These are phyloP conservation scores for Geotrichum citri-aurantii DNA, from an alignment of 1,139 yeast genomes.

Conservation along the genomic window DNA sequence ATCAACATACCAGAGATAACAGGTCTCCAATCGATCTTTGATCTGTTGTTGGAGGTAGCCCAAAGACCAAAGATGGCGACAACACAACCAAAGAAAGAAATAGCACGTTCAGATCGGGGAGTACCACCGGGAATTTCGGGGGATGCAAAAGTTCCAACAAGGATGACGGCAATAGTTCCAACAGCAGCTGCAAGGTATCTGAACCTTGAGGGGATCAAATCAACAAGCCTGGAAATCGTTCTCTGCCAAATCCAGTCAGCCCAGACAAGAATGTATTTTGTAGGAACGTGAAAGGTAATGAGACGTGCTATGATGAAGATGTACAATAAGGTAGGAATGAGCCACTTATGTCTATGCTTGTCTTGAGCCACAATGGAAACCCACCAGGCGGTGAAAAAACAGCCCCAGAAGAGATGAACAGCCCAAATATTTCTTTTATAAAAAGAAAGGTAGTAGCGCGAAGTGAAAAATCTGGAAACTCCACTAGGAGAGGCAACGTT, in stretches of 20 bases:
- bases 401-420: conserved; percentile 30
- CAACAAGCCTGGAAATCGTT: conserved; percentile 38
- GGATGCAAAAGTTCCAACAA: conserved; percentile 50
- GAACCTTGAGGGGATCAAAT: conserved; percentile 39
- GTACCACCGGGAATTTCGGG: conserved; percentile 14
- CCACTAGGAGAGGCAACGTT: not conserved
- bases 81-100: conserved; percentile 53
- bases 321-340: conserved; percentile 58
- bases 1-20: conserved; percentile 58
- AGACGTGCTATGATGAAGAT: conserved; percentile 50
- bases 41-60: conserved; percentile 45
- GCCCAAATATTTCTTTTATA: conserved; percentile 28
- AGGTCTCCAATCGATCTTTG: conserved; percentile 52
- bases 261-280: conserved; percentile 34
- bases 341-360: conserved; percentile 52
- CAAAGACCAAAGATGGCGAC: conserved; percentile 47
- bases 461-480: not conserved
- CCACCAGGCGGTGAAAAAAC: conserved; percentile 65
- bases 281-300: conserved; percentile 49
- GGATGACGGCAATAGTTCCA: conserved; percentile 42
- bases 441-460: conserved; percentile 37
- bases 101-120: conserved; percentile 48
- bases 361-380: conserved; percentile 51
- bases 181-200: conserved; percentile 44
- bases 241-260: conserved; percentile 42